Conservation (phyloP, 139 green algal species). For the Coelastrella sp. region DNA sequence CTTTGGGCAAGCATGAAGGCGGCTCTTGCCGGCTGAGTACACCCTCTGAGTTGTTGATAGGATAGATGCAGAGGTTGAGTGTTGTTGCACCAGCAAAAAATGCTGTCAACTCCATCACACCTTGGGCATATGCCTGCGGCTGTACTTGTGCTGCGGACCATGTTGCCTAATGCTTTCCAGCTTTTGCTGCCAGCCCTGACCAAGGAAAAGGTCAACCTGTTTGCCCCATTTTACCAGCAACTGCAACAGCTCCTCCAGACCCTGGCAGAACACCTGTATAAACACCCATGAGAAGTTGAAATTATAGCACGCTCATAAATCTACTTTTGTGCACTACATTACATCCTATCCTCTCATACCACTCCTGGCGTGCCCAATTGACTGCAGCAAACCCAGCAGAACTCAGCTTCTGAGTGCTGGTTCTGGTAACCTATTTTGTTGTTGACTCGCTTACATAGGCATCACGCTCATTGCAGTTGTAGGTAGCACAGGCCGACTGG, state of each 20-base stretch:
- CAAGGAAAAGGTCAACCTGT: not conserved
- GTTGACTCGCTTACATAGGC: conserved; percentile 18
- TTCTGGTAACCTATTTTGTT: not conserved
- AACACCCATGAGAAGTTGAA: not conserved
- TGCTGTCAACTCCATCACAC: not conserved
- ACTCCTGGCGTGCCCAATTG: too few species aligned
- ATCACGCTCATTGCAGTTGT: conserved; percentile 63
- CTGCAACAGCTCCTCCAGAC: conserved; percentile 60
- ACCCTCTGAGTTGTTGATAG: too few species aligned
- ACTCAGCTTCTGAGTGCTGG: too few species aligned
- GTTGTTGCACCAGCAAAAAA: not conserved
- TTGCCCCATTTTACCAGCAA: conserved; percentile 41
- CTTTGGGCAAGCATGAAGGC: too few species aligned
- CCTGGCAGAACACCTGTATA: conserved; percentile 27
- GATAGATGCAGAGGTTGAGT: too few species aligned
- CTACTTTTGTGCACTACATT: too few species aligned
- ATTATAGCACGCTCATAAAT: too few species aligned
- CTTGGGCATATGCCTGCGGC: not conserved
- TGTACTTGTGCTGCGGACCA: not conserved
- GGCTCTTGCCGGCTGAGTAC: too few species aligned
- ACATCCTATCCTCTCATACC: too few species aligned
- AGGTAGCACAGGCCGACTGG: conserved; percentile 47
- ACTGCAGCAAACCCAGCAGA: too few species aligned
- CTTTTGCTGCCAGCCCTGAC: conserved; percentile 15
- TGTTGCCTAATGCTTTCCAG: not conserved